Base-by-base conservation (phyloP, 192 early-diverging fungal species). In the Umbelopsis sp. region DNA sequence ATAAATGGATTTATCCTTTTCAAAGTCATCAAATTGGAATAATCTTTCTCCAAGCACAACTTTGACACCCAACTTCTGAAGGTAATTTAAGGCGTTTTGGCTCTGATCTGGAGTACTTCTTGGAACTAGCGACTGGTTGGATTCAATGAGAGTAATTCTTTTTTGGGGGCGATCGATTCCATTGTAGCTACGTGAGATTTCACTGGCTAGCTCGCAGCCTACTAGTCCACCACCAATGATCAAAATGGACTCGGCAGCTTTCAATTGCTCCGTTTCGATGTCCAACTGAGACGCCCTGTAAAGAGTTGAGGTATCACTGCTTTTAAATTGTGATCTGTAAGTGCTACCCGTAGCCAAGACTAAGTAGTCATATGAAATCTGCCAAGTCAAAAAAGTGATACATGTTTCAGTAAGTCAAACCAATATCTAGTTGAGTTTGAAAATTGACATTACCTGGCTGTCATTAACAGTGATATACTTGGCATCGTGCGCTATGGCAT, bases 171-270 rank as follows among this genome's bases (percentile, higher is more conserved):
- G 72, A 16, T 46, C 15, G 22, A 68, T 74, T 30, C 70, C 73
- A 35, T 75, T 69, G 15, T 52, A 44, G 37, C 30, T 48, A 16
- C 72, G 73, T 18, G 70, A 48, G 6, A 79, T 74, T 46, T 79
- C 84, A 67, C 64, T 70, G 16, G 84, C 74, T 20, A 85, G 66
- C 58, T 85, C 84, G 53, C 77, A 77, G 9, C 81, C 84, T 2
- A 85, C 78, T 20, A 85, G 71, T 16, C 84, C 84, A 46, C 82
- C 82, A 37, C 76, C 76, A 72, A 69, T 74, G 37, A 71, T 77
- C 15, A 77, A 51, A 18, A 77, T 50, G 35, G 51, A 50, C 11
- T 72, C 66, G 8, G 75, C 66, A 15, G 52, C 66, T 45, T 69
- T 66, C 46, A 77, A 44, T 41, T 77, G 67, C 27, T 50, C 12